Evolutionary conservation across 225 moss, liverwort and hornwort species (phyloP).

Genomic region (Sphagnum contortum): DNA sequence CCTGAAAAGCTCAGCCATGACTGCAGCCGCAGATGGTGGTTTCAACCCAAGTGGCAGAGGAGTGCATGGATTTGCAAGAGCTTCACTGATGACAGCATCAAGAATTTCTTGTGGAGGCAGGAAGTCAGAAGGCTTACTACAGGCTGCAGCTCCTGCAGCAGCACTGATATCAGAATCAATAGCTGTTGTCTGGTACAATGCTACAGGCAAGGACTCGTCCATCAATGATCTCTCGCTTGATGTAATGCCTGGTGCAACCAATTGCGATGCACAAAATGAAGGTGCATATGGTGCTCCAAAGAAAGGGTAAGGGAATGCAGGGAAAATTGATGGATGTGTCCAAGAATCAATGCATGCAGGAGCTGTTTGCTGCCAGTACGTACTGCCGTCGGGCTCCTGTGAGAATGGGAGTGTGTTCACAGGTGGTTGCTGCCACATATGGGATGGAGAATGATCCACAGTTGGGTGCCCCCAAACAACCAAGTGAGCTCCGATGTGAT

Average conservation of each 20-base stretch:
- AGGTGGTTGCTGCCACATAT: slow-evolving; percentile 92
- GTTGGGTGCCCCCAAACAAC: slow-evolving; percentile 94
- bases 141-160: slow-evolving; percentile 76
- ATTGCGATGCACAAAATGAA: slow-evolving; percentile 7
- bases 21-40: slow-evolving; percentile 89
- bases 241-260: slow-evolving; percentile 31
- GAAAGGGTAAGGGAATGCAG: slow-evolving; percentile 23
- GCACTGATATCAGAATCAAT: slow-evolving; percentile 72
- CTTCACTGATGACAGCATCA: slow-evolving; percentile 93
- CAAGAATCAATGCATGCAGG: slow-evolving; percentile 27
- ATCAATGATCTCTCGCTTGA: slow-evolving; percentile 66
- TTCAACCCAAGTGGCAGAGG: slow-evolving; percentile 85
- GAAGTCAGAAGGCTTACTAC: slow-evolving; percentile 77
- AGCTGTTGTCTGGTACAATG: slow-evolving; percentile 62
- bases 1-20: slow-evolving; percentile 84
- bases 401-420: slow-evolving; percentile 68
- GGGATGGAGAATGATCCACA: slow-evolving; percentile 77
- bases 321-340: slow-evolving; percentile 11
- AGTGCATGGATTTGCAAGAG: slow-evolving; percentile 87
- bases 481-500: slow-evolving; percentile 46
- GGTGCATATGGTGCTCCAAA: slow-evolving; percentile 29
- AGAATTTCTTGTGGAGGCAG: slow-evolving; percentile 89
- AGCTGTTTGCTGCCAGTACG: slow-evolving; percentile 91
- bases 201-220: slow-evolving; percentile 62
- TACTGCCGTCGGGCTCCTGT: slow-evolving; percentile 82